Evolutionary conservation across 2,329 filamentous ascomycete genomes (phyloP).

Genomic region (Xylaria multiplex): DNA sequence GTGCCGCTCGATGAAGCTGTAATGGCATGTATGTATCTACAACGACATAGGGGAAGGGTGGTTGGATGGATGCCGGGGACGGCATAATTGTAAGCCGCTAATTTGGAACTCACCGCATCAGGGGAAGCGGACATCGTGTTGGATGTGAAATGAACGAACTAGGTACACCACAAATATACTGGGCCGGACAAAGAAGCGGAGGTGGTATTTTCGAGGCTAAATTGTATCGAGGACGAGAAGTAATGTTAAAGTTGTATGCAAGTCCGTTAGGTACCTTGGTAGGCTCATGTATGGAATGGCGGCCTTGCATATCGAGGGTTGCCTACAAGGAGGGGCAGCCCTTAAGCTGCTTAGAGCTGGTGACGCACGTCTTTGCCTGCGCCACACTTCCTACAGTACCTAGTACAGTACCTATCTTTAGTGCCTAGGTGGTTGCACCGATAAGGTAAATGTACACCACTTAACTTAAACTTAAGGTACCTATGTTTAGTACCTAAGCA

Average conservation of each 20-base stretch:
- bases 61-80: conserved; percentile 24
- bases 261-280: conserved; percentile 22
- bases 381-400: conserved; percentile 21
- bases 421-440: not conserved
- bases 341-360: conserved; percentile 19
- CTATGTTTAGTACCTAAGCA: not conserved
- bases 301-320: conserved; percentile 22
- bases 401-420: not conserved
- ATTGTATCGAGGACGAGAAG: conserved; percentile 12
- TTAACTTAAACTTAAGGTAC: too few species aligned
- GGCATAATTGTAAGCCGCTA: conserved; percentile 35
- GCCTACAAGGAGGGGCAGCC: conserved; percentile 34
- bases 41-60: conserved; percentile 16
- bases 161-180: conserved; percentile 21
- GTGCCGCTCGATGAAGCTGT: conserved; percentile 6
- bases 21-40: not conserved
- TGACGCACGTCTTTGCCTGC: conserved; percentile 34
- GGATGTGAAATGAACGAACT: conserved; percentile 8
- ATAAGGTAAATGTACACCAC: not conserved
- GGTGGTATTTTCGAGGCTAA: conserved; percentile 4
- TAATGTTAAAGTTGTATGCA: conserved; percentile 27
- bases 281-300: conserved; percentile 28
- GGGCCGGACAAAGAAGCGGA: conserved; percentile 12
- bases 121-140: conserved; percentile 49
- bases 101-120: conserved; percentile 46